Conservation (phyloP, 192 early-diverging fungal genomes). For the Backusella mclennaniae region DNA sequence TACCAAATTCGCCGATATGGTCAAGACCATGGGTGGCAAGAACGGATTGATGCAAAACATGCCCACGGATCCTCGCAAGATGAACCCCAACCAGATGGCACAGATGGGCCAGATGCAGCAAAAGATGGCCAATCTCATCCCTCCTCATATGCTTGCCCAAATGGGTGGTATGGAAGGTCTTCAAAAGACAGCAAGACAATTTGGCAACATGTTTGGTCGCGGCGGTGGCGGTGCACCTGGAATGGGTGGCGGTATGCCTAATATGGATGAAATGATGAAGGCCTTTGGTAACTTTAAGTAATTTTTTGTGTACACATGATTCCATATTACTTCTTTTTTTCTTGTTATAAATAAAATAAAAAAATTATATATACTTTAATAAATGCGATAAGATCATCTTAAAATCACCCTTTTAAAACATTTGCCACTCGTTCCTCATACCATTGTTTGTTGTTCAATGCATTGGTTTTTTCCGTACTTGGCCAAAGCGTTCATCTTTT, state of each 20-base stretch:
- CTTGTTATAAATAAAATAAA: not conserved
- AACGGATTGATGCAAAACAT: conserved; percentile 76
- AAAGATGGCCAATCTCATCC: conserved; percentile 60
- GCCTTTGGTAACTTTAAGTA: conserved; percentile 59
- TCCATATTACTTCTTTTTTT: not conserved
- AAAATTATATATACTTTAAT: not conserved
- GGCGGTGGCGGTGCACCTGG: conserved; percentile 51
- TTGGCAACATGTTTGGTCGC: conserved; percentile 47
- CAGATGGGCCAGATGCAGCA: conserved; percentile 69
- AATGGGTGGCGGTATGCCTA: conserved; percentile 50
- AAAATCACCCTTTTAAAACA: no score
- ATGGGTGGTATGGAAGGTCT: conserved; percentile 53
- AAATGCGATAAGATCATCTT: no score
- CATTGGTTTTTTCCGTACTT: no score
- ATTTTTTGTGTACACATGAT: no score
- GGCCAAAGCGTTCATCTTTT: no score
- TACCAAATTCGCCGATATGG: conserved; percentile 77
- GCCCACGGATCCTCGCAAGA: conserved; percentile 52
- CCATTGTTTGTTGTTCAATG: no score
- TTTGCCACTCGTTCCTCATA: no score
- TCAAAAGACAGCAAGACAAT: conserved; percentile 68
- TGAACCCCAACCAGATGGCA: conserved; percentile 55
- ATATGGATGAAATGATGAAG: conserved; percentile 68
- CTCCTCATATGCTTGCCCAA: conserved; percentile 64
- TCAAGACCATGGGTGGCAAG: conserved; percentile 92